phyloP scores from a whole-genome alignment of 345 rosid species.

The Geranium rotundifolium region DNA sequence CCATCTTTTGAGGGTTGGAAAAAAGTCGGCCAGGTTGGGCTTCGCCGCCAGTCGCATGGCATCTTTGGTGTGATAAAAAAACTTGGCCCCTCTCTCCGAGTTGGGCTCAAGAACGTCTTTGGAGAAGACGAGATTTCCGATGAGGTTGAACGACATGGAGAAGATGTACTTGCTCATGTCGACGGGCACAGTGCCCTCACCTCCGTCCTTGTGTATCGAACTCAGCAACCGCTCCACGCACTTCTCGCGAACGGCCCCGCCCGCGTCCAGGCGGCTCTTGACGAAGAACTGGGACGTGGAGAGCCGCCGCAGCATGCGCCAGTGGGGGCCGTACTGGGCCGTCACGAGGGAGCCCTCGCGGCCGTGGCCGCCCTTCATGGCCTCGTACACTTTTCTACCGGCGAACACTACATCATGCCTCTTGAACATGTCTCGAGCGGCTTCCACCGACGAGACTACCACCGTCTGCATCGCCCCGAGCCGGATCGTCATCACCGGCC shows the following conservation, averaged over 20 bases:
- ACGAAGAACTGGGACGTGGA: conserved; percentile 59
- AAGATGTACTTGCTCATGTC: conserved; percentile 56
- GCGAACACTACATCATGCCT: conserved; percentile 56
- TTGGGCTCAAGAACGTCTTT: conserved; percentile 49
- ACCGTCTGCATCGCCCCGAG: conserved; percentile 64
- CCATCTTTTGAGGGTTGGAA: conserved; percentile 43
- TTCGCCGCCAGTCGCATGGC: conserved; percentile 72
- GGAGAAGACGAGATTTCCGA: conserved; percentile 62
- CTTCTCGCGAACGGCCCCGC: conserved; percentile 26
- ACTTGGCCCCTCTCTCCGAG: conserved; percentile 45
- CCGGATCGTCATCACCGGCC: conserved; percentile 68
- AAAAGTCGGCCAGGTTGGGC: conserved; percentile 65
- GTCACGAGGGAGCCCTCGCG: conserved; percentile 58
- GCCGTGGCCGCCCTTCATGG: conserved; percentile 51
- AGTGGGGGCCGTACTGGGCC: conserved; percentile 62
- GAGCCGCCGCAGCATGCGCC: conserved; percentile 64
- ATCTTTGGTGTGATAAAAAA: conserved; percentile 54
- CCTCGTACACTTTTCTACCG: conserved; percentile 68
- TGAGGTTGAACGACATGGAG: conserved; percentile 59
- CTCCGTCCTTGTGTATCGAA: conserved; percentile 36
- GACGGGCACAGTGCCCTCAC: conserved; percentile 25
- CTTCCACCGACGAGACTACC: conserved; percentile 53
- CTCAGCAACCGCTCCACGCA: conserved; percentile 48
- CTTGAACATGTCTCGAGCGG: conserved; percentile 67
- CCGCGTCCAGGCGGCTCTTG: conserved; percentile 47